Conservation (phyloP, 192 early-diverging fungal genomes). For the Rhizophagus sp. region DNA sequence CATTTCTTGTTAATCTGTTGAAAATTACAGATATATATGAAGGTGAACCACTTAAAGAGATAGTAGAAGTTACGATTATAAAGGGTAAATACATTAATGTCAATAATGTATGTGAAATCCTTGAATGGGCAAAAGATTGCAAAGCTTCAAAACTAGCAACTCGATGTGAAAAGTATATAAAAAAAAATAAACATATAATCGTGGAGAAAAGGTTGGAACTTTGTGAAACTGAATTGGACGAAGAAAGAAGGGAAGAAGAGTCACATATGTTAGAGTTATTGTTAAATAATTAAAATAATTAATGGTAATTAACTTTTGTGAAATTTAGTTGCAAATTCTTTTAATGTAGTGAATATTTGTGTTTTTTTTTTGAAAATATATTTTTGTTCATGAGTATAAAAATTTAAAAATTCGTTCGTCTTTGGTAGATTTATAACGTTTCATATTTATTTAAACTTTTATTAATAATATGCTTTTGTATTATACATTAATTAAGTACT, state of each 20-base stretch:
- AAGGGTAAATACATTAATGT: background rate
- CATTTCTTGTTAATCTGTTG: background rate
- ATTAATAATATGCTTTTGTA: too few relatives aligned
- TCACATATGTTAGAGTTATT: background rate
- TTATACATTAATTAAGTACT: too few relatives aligned
- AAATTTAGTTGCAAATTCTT: background rate
- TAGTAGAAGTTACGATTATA: background rate
- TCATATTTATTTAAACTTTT: too few relatives aligned
- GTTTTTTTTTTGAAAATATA: background rate
- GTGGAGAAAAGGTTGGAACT: background rate
- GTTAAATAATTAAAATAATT: background rate
- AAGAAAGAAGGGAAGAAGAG: background rate
- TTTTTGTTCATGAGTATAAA: too few relatives aligned
- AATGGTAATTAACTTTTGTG: background rate
- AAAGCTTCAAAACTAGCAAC: background rate
- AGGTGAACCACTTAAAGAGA: background rate
- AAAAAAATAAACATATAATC: background rate
- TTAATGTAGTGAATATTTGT: background rate
- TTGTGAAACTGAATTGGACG: background rate
- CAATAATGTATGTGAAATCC: background rate
- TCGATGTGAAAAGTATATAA: background rate
- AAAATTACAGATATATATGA: conserved; percentile 1
- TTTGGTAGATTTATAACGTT: too few relatives aligned
- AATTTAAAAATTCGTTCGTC: too few relatives aligned
- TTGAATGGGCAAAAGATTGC: background rate